phyloP scores from a whole-genome alignment of 2,329 filamentous ascomycete species.

The Hymenoscyphus repandus region DNA sequence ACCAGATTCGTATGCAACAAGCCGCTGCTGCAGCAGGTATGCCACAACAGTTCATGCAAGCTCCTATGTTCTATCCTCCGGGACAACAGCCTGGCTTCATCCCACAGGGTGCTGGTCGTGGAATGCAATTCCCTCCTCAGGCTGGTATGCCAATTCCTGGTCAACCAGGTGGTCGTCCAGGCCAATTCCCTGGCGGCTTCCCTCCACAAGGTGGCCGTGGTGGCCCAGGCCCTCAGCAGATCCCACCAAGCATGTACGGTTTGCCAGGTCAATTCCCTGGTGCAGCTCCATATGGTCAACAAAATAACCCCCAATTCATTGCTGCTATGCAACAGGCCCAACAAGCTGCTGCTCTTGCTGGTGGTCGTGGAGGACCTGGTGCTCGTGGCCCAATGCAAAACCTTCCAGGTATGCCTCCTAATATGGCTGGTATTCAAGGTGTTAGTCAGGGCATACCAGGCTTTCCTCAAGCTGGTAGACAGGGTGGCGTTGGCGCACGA shows the following conservation, averaged over 20 bases:
- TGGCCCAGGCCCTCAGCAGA: conserved; percentile 73
- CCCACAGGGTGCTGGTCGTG: conserved; percentile 53
- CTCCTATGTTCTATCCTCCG: conserved; percentile 86
- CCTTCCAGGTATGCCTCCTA: conserved; percentile 69
- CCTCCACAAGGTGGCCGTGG: conserved; percentile 81
- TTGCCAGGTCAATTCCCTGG: conserved; percentile 77
- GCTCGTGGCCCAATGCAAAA: conserved; percentile 58
- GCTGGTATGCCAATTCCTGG: conserved; percentile 61
- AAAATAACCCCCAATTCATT: conserved; percentile 73
- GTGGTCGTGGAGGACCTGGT: conserved; percentile 33
- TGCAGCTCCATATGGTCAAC: conserved; percentile 71
- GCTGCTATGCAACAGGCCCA: conserved; percentile 78
- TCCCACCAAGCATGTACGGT: conserved; percentile 82
- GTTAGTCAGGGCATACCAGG: conserved; percentile 48
- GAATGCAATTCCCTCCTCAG: conserved; percentile 60
- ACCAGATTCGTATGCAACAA: conserved; percentile 98
- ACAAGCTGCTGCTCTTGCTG: conserved; percentile 49
- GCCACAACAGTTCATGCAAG: conserved; percentile 82
- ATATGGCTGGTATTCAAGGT: conserved; percentile 53
- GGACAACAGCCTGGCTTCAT: conserved; percentile 71
- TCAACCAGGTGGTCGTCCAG: conserved; percentile 75
- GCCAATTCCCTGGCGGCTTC: conserved; percentile 78
- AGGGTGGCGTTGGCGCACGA: conserved; percentile 35
- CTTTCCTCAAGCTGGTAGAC: conserved; percentile 47
- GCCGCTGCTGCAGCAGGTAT: conserved; percentile 85